Percentiles rank a stretch among this genome's conserved stretches.
These are phyloP conservation scores for Sutorius australiensis DNA, from an alignment of 768 basidiomycete genomes.

Conservation along the genomic window DNA sequence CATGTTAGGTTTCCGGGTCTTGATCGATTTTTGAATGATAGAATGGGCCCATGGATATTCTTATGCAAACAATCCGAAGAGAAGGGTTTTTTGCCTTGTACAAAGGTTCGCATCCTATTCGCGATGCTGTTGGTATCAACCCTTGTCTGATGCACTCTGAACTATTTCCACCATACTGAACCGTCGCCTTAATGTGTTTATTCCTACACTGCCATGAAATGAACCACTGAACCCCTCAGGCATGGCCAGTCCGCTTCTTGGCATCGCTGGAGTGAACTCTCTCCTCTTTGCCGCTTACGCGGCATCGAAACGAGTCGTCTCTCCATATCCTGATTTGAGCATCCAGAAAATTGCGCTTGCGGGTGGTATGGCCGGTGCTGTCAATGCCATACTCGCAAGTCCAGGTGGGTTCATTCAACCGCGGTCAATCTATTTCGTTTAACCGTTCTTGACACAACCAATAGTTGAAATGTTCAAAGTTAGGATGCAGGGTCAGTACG, in stretches of 20 bases:
- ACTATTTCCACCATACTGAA: neutral
- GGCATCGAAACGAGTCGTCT: slow-evolving; percentile 75
- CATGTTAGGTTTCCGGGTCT: neutral
- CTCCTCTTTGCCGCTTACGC: slow-evolving; percentile 90
- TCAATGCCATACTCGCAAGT: slow-evolving; percentile 85
- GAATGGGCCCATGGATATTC: slow-evolving; percentile 94
- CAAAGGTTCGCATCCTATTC: slow-evolving; percentile 58
- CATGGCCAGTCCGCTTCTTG: slow-evolving; percentile 86
- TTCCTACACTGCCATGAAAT: neutral
- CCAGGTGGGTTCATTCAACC: slow-evolving; percentile 53
- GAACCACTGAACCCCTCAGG: slow-evolving; percentile 34
- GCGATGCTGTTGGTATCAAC: neutral
- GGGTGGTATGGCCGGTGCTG: slow-evolving; percentile 90
- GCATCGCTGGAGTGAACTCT: slow-evolving; percentile 95
- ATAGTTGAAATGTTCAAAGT: slow-evolving; percentile 98
- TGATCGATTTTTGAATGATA: slow-evolving; percentile 26
- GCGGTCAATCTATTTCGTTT: neutral
- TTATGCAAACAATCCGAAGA: slow-evolving; percentile 70
- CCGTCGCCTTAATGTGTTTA: neutral
- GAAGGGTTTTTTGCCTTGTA: slow-evolving; percentile 94
- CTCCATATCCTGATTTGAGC: slow-evolving; percentile 83
- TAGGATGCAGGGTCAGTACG: slow-evolving; percentile 96
- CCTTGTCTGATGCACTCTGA: neutral
- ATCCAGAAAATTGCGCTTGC: slow-evolving; percentile 78
- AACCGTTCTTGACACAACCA: neutral